Conservation (phyloP, 345 rosid species). For the Kernera saxatilis region DNA sequence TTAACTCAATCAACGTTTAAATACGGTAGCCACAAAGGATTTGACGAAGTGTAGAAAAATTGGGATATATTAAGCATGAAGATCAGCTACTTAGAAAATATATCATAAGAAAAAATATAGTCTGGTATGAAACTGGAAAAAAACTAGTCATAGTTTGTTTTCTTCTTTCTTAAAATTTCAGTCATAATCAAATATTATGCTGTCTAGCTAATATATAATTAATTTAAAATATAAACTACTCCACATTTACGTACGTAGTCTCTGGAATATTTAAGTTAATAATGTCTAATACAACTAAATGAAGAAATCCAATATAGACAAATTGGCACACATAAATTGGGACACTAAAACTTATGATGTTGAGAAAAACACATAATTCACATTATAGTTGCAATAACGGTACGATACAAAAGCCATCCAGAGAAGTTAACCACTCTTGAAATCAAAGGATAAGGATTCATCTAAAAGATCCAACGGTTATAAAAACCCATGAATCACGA, state of each 20-base stretch:
- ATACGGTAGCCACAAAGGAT: background rate
- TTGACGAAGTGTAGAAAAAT: background rate
- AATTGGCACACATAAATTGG: background rate
- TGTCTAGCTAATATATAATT: background rate
- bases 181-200: background rate
- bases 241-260: background rate
- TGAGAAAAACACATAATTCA: background rate
- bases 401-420: too few relatives aligned
- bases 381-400: background rate
- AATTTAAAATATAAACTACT: background rate
- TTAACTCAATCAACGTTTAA: background rate
- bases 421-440: background rate
- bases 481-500: background rate
- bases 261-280: background rate
- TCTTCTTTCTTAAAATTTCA: background rate
- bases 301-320: background rate
- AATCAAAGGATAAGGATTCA: conserved; percentile 7
- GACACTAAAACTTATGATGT: background rate
- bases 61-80: background rate
- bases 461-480: conserved; percentile 19
- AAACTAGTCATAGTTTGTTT: background rate
- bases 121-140: too few relatives aligned
- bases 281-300: background rate
- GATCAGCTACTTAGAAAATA: too few relatives aligned
- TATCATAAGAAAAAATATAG: too few relatives aligned